A percentile compares a stretch with the other conserved stretches of the same genome.
phyloP scores from a whole-genome alignment of 768 basidiomycete genomes.

The Filobasidium floriforme region DNA sequence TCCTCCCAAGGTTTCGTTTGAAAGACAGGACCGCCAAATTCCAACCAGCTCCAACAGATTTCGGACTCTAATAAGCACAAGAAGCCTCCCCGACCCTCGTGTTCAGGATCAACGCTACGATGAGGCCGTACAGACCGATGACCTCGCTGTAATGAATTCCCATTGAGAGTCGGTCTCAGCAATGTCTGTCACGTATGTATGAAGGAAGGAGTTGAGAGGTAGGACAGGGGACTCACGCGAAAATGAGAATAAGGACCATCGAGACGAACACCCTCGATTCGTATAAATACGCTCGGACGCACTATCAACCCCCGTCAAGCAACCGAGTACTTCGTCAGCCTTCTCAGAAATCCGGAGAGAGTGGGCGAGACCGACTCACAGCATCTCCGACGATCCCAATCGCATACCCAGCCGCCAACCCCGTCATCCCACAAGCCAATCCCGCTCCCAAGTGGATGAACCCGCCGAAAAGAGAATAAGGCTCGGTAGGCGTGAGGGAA shows the following conservation, averaged over 20 bases:
- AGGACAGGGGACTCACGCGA: conserved; percentile 41
- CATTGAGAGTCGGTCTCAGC: not conserved
- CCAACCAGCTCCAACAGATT: no score
- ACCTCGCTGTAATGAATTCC: conserved; percentile 24
- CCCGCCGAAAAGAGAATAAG: conserved; percentile 76
- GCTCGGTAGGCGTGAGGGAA: conserved; percentile 47
- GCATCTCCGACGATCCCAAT: conserved; percentile 91
- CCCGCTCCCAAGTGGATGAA: conserved; percentile 90
- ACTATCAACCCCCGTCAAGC: conserved; percentile 48
- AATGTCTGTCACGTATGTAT: not conserved
- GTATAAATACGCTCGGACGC: conserved; percentile 81
- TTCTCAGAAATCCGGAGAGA: no score
- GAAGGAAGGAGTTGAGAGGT: no score
- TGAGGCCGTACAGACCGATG: conserved; percentile 43
- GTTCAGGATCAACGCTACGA: conserved; percentile 89
- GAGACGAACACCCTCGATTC: conserved; percentile 86
- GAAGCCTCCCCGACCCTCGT: conserved; percentile 56
- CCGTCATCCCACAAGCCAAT: conserved; percentile 80
- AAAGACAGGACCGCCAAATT: no score
- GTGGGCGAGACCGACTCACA: conserved; percentile 56
- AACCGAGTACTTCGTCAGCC: no score
- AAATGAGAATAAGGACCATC: conserved; percentile 84
- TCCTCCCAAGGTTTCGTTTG: no score
- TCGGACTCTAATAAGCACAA: conserved; percentile 20
- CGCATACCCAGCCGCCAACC: conserved; percentile 86